Evolutionary conservation across 805 yeast genomes (phyloP).

Genomic region (Metschnikowia amazonensis): DNA sequence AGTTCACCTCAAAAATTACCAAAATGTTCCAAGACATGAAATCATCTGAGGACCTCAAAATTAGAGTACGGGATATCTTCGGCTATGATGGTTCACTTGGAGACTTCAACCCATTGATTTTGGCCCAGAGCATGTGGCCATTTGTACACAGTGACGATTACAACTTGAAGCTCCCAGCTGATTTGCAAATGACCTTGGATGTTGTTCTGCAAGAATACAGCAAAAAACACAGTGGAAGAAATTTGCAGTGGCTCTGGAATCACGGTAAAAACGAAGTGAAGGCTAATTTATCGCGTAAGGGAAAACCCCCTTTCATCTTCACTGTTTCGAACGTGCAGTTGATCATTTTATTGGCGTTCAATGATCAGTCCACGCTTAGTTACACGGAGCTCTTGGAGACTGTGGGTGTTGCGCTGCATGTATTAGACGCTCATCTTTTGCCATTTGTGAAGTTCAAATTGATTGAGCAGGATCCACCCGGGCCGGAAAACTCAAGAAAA

Average conservation of each 20-base stretch:
- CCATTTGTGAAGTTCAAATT: constrained; percentile 80
- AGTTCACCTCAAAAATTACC: constrained; percentile 89
- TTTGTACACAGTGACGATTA: constrained; percentile 43
- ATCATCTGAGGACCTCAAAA: constrained; percentile 71
- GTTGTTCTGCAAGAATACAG: constrained; percentile 67
- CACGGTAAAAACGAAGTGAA: constrained; percentile 87
- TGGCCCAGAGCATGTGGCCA: constrained; percentile 92
- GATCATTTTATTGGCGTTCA: constrained; percentile 81
- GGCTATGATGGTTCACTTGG: constrained; percentile 23
- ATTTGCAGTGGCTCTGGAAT: constrained; percentile 94
- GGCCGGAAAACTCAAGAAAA: constrained; percentile 45
- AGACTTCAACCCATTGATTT: constrained; percentile 67
- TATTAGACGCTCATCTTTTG: constrained; percentile 69
- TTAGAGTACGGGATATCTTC: constrained; percentile 47
- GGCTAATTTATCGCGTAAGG: constrained; percentile 77
- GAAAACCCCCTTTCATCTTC: constrained; percentile 75
- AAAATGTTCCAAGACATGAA: constrained; percentile 95
- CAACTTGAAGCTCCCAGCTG: constrained; percentile 57
- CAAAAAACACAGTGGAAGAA: constrained; percentile 77
- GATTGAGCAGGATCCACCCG: constrained; percentile 61
- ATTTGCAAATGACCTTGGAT: constrained; percentile 59
- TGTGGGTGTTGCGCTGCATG: constrained; percentile 63
- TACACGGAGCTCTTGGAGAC: constrained; percentile 57
- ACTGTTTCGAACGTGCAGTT: constrained; percentile 83
- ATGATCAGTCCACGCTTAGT: constrained; percentile 59